Conservation (phyloP, 2,329 filamentous ascomycete genomes). For the Ophiostoma ulmi region DNA sequence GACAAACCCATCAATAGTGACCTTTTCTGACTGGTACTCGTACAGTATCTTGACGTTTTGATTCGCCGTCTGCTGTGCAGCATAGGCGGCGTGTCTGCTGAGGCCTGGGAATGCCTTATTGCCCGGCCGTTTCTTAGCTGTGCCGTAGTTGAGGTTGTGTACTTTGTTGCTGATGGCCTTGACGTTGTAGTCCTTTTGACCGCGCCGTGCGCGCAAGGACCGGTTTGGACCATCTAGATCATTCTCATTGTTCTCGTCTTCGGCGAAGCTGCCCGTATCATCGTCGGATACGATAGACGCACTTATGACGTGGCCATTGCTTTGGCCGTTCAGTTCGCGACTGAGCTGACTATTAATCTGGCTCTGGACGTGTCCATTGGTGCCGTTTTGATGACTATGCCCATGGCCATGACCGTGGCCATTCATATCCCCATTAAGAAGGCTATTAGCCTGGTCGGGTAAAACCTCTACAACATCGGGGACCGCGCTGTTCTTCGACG, state of each 20-base stretch:
- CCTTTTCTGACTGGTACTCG: slow-evolving; percentile 39
- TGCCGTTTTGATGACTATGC: neutral
- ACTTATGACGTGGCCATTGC: slow-evolving; percentile 19
- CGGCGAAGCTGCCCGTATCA: slow-evolving; percentile 31
- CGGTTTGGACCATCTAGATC: slow-evolving; percentile 47
- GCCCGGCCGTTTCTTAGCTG: slow-evolving; percentile 35
- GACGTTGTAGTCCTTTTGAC: slow-evolving; percentile 53
- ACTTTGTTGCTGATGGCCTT: slow-evolving; percentile 55
- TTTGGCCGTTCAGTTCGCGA: slow-evolving; percentile 24
- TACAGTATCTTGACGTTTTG: slow-evolving; percentile 33
- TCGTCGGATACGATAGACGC: slow-evolving; percentile 13
- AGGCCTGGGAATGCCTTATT: neutral
- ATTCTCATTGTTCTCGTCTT: slow-evolving; percentile 35
- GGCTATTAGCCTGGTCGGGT: neutral
- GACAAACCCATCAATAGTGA: slow-evolving; percentile 45
- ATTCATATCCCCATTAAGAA: neutral
- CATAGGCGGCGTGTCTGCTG: slow-evolving; percentile 32
- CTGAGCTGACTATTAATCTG: slow-evolving; percentile 19
- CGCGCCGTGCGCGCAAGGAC: slow-evolving; percentile 45
- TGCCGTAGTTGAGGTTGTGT: slow-evolving; percentile 41
- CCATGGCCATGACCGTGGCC: neutral
- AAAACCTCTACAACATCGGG: slow-evolving; percentile 2
- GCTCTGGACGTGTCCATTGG: slow-evolving; percentile 15
- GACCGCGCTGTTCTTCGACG: neutral
- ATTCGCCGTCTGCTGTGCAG: slow-evolving; percentile 27